Conservation (phyloP, 2,329 filamentous ascomycete species). For the Coniochaeta sp. region DNA sequence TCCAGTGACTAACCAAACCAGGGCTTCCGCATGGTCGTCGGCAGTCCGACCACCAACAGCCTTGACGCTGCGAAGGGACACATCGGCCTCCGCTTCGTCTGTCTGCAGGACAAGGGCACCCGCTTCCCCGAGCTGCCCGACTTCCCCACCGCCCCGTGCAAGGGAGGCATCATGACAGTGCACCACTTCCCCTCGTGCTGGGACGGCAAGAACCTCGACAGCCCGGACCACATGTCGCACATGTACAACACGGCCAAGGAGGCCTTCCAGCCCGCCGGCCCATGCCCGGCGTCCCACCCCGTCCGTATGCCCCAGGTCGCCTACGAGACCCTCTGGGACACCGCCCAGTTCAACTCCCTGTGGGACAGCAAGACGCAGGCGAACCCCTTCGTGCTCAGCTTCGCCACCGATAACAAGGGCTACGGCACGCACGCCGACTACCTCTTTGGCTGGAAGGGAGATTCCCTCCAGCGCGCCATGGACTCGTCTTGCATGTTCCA, state of each 20-base stretch:
- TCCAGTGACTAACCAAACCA: conserved; percentile 12
- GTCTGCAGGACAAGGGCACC: conserved; percentile 29
- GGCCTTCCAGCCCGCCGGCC: conserved; percentile 15
- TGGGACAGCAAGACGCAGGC: conserved; percentile 26
- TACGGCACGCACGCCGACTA: conserved; percentile 25
- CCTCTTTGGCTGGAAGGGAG: conserved; percentile 26
- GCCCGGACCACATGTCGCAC: conserved; percentile 36
- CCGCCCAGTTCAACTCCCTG: conserved; percentile 27
- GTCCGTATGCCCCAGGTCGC: conserved; percentile 26
- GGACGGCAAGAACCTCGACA: conserved; percentile 52
- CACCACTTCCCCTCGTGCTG: conserved; percentile 45
- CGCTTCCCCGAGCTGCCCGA: conserved; percentile 31
- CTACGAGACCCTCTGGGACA: conserved; percentile 39
- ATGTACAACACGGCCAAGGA: conserved; percentile 21
- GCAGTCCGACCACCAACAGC: conserved; percentile 20
- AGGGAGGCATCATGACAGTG: conserved; percentile 33
- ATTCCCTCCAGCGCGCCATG: conserved; percentile 24
- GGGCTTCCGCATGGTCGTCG: conserved; percentile 38
- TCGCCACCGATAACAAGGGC: conserved; percentile 15
- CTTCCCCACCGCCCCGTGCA: conserved; percentile 30
- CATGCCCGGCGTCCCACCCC: conserved; percentile 21
- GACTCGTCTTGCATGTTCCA: conserved; percentile 23
- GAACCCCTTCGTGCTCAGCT: conserved; percentile 21
- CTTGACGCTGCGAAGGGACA: conserved; percentile 22
- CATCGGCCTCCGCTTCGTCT: conserved; percentile 31